A percentile compares a stretch with the other conserved stretches of the same genome.
phyloP scores from a whole-genome alignment of 129 eudicot genomes.

The Saussurea involucrata region DNA sequence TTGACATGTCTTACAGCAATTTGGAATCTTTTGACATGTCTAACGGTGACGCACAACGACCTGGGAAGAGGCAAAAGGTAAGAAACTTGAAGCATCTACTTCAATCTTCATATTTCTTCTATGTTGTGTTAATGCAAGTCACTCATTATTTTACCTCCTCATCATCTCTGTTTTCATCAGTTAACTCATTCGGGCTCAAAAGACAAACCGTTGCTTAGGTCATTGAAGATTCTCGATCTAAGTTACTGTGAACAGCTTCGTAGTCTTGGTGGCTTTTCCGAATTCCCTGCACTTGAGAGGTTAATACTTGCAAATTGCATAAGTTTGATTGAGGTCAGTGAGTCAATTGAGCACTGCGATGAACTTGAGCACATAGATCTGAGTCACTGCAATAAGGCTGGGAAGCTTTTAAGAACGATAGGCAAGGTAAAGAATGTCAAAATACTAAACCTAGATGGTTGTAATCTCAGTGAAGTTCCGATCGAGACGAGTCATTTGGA shows the following conservation, averaged over 20 bases:
- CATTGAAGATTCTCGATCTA: constrained; percentile 29
- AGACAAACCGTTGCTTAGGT: neutral
- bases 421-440: constrained; percentile 10
- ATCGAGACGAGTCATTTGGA: neutral
- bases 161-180: constrained; percentile 12
- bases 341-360: constrained; percentile 12
- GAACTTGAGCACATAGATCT: constrained; percentile 20
- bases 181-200: neutral
- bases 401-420: constrained; percentile 2
- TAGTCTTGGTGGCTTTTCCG: neutral
- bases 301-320: constrained; percentile 18
- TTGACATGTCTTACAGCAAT: neutral
- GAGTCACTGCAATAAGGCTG: constrained; percentile 15
- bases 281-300: constrained; percentile 27
- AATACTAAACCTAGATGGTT: constrained; percentile 27
- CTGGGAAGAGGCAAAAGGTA: neutral
- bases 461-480: constrained; percentile 4
- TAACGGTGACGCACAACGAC: neutral
- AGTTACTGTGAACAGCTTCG: constrained; percentile 22
- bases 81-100: neutral
- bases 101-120: neutral
- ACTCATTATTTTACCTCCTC: neutral
- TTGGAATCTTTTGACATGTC: neutral
- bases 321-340: constrained; percentile 17
- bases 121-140: neutral